Conservation (phyloP, 495 filamentous ascomycete genomes). For the Halenospora varia region DNA sequence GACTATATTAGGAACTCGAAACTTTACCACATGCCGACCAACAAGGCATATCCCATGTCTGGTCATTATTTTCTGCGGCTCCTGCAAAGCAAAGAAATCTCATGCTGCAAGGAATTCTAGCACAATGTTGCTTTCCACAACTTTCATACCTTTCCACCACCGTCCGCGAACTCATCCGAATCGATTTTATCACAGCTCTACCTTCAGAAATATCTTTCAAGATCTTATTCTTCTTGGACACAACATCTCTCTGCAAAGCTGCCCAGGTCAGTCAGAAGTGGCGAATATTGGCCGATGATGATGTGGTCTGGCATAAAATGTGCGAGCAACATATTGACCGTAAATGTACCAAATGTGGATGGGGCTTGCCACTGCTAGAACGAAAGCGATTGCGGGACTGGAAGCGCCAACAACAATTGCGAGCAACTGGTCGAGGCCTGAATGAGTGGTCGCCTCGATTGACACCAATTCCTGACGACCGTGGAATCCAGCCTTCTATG, state of each 20-base stretch:
- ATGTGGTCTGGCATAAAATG: slow-evolving; percentile 98
- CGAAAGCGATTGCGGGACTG: slow-evolving; percentile 81
- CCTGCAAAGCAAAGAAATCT: slow-evolving; percentile 89
- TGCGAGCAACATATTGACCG: slow-evolving; percentile 97
- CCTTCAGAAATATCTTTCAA: slow-evolving; percentile 90
- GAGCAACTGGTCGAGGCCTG: slow-evolving; percentile 48
- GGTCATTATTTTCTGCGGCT: slow-evolving; percentile 95
- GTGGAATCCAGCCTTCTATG: too few species aligned
- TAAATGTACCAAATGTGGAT: slow-evolving; percentile 96
- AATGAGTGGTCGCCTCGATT: slow-evolving; percentile 52
- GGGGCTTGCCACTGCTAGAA: slow-evolving; percentile 87
- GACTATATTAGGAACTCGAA: slow-evolving; percentile 63
- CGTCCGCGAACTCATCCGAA: slow-evolving; percentile 87
- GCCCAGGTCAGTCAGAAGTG: slow-evolving; percentile 90
- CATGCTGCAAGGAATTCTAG: slow-evolving; percentile 91
- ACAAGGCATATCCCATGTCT: slow-evolving; percentile 91
- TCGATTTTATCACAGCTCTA: slow-evolving; percentile 87
- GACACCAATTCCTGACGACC: slow-evolving; percentile 40
- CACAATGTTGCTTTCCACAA: slow-evolving; percentile 96
- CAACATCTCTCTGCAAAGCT: slow-evolving; percentile 93
- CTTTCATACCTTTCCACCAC: slow-evolving; percentile 84
- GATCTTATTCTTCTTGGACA: slow-evolving; percentile 89
- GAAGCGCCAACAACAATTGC: slow-evolving; percentile 75
- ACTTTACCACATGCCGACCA: slow-evolving; percentile 77
- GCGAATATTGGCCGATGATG: slow-evolving; percentile 85